These are phyloP conservation scores for Primulina eburnea DNA, from an alignment of 257 asterid genomes.

Conservation along the genomic window DNA sequence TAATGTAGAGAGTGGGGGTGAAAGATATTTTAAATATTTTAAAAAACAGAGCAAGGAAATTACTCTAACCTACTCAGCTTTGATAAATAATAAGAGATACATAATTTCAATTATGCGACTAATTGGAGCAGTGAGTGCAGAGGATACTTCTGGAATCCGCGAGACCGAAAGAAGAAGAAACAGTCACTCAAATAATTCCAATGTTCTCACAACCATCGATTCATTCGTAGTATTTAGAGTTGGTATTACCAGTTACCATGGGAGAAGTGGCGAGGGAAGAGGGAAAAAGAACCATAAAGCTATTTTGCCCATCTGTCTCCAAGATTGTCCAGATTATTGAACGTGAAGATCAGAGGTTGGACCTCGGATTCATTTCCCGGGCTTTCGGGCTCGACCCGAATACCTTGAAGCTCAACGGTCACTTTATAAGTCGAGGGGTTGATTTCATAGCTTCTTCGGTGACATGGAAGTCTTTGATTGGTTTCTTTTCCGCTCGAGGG, in stretches of 20 bases:
- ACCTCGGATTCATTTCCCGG: conserved; percentile 70
- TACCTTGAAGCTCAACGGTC: conserved; percentile 72
- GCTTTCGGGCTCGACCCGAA: conserved; percentile 75
- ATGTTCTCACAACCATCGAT: too few species aligned
- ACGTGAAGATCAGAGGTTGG: conserved; percentile 59
- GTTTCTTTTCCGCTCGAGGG: conserved; percentile 71
- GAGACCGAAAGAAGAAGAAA: too few species aligned
- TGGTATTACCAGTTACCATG: conserved; percentile 12
- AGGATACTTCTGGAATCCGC: too few species aligned
- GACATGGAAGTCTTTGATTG: conserved; percentile 80
- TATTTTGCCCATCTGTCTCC: conserved; percentile 50
- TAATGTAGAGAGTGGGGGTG: too few species aligned
- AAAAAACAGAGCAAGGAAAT: too few species aligned
- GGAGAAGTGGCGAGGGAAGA: conserved; percentile 30
- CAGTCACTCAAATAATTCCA: too few species aligned
- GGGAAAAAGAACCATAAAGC: conserved; percentile 39
- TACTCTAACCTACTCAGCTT: too few species aligned
- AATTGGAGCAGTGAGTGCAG: too few species aligned
- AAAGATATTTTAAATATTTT: too few species aligned
- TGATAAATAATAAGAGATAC: too few species aligned
- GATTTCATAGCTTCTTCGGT: conserved; percentile 78
- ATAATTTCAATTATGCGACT: too few species aligned
- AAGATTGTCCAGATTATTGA: conserved; percentile 43
- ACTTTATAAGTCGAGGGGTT: conserved; percentile 76
- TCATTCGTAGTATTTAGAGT: neutral